A percentile compares a stretch with the other conserved stretches of the same genome.
Evolutionary conservation across 2,329 filamentous ascomycete species (phyloP).

Genomic region (Stachybotrys chlorohalonatus): DNA sequence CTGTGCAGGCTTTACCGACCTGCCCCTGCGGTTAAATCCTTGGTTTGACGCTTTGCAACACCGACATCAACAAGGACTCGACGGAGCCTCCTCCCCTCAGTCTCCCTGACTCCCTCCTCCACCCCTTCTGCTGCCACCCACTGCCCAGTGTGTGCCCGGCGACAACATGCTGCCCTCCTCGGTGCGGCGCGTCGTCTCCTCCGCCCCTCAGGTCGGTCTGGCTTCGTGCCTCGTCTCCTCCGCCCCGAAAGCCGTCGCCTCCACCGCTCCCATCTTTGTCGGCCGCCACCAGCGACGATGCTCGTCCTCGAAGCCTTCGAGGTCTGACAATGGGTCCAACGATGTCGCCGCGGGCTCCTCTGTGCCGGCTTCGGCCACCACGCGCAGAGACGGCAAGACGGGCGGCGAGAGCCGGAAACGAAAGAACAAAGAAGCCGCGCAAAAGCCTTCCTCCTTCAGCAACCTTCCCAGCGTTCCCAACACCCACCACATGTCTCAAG

Average conservation of each 20-base stretch:
- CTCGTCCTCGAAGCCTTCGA: conserved; percentile 55
- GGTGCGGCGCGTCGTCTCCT: conserved; percentile 44
- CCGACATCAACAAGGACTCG: conserved; percentile 21
- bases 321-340: conserved; percentile 46
- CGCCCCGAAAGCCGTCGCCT: conserved; percentile 27
- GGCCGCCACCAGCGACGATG: conserved; percentile 43
- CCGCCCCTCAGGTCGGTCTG: conserved; percentile 34
- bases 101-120: conserved; percentile 5
- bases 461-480: conserved; percentile 66
- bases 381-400: conserved; percentile 31
- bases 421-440: conserved; percentile 44
- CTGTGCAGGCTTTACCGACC: conserved; percentile 14
- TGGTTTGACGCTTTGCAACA: conserved; percentile 20
- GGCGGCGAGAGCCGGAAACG: conserved; percentile 46
- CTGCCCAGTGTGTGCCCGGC: conserved; percentile 12
- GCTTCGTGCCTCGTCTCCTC: conserved; percentile 32
- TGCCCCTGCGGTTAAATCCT: conserved; percentile 22
- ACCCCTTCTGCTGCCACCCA: conserved; percentile 7
- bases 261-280: conserved; percentile 24
- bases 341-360: conserved; percentile 39
- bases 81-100: conserved; percentile 13
- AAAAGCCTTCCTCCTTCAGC: conserved; percentile 35
- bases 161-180: conserved; percentile 44
- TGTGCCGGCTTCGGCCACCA: conserved; percentile 36
- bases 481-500: conserved; percentile 61